Evolutionary conservation across 1,284 basidiomycete species (phyloP).

Genomic region (Neonothopanus nambi): DNA sequence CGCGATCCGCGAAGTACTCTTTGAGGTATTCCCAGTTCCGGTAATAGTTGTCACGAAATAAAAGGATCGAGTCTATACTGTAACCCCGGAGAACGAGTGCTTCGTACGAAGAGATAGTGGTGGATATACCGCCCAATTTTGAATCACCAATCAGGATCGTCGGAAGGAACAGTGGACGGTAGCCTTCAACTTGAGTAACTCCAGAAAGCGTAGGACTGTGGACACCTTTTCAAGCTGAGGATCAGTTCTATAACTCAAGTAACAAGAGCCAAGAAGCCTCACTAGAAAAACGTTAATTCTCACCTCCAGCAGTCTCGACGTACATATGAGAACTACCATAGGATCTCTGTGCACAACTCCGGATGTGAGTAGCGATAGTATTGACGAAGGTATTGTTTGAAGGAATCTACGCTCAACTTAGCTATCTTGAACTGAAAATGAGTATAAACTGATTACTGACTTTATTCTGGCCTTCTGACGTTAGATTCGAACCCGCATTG

Average conservation of each 20-base stretch:
- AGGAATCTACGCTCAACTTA: slow-evolving; percentile 36
- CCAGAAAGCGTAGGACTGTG: slow-evolving; percentile 91
- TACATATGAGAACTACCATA: slow-evolving; percentile 64
- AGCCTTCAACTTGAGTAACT: slow-evolving; percentile 83
- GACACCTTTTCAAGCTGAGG: slow-evolving; percentile 67
- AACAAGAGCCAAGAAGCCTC: slow-evolving; percentile 5
- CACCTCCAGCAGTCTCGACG: slow-evolving; percentile 94
- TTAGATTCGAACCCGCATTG: background rate
- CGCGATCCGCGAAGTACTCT: slow-evolving; percentile 77
- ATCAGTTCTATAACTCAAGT: background rate
- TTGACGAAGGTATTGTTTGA: slow-evolving; percentile 71
- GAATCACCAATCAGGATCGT: slow-evolving; percentile 88
- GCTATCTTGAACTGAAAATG: slow-evolving; percentile 1
- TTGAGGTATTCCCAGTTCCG: slow-evolving; percentile 83
- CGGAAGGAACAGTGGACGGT: slow-evolving; percentile 84
- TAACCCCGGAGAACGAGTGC: slow-evolving; percentile 89
- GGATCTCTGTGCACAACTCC: slow-evolving; percentile 42
- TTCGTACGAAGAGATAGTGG: slow-evolving; percentile 93
- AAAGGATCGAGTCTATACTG: slow-evolving; percentile 82
- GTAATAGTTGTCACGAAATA: slow-evolving; percentile 88
- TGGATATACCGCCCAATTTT: slow-evolving; percentile 91
- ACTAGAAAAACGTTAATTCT: slow-evolving; percentile 19
- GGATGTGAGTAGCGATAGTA: slow-evolving; percentile 66
- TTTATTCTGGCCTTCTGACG: background rate
- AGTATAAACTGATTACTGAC: background rate